phyloP scores from a whole-genome alignment of 805 yeast species.

The Ogataea saltuana region DNA sequence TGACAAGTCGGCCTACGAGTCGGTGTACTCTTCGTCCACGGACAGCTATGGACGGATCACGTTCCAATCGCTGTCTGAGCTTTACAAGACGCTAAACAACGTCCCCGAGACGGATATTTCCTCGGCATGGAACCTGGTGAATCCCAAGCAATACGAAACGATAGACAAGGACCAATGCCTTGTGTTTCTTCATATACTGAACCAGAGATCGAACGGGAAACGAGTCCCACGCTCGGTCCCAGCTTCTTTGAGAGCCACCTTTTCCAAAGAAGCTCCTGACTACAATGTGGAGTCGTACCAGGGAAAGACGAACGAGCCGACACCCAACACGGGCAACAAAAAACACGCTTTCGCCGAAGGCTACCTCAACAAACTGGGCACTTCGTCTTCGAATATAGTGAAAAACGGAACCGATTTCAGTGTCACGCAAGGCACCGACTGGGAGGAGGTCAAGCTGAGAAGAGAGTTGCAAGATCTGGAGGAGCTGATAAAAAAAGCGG shows the following conservation, averaged over 20 bases:
- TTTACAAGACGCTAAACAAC: constrained; percentile 65
- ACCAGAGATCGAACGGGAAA: constrained; percentile 78
- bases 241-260: constrained; percentile 84
- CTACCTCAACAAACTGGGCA: constrained; percentile 59
- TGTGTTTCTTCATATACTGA: constrained; percentile 85
- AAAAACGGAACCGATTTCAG: constrained; percentile 68
- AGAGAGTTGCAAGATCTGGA: constrained; percentile 79
- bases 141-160: constrained; percentile 82
- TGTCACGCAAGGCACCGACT: constrained; percentile 74
- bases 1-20: constrained; percentile 76
- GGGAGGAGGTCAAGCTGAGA: constrained; percentile 87
- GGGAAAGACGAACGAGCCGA: constrained; percentile 14
- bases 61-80: constrained; percentile 66
- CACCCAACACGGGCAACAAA: constrained; percentile 14
- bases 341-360: constrained; percentile 51
- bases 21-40: constrained; percentile 69
- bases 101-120: constrained; percentile 85
- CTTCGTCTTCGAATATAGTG: constrained; percentile 32
- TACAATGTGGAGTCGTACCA: constrained; percentile 47
- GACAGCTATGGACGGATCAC: constrained; percentile 80
- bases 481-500: constrained; percentile 57
- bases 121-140: constrained; percentile 93
- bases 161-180: constrained; percentile 92
- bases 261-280: constrained; percentile 79
- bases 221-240: constrained; percentile 95